Conservation (phyloP, 257 asterid genomes). For the Solanum pimpinellifolium region DNA sequence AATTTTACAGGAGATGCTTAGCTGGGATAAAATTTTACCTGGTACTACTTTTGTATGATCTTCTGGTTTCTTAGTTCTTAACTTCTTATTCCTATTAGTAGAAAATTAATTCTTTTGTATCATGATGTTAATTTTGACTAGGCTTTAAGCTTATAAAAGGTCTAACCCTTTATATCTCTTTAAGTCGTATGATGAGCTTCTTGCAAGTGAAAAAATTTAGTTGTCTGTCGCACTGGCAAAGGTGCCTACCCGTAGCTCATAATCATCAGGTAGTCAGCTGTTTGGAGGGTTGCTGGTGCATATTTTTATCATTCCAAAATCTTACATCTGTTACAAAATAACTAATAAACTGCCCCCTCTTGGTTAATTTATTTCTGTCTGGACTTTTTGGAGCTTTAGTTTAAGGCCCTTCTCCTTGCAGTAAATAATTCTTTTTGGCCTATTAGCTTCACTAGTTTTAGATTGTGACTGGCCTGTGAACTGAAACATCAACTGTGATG, state of each 20-base stretch:
- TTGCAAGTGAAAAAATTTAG: background rate
- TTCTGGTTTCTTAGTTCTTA: background rate
- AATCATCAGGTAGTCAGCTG: background rate
- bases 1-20: constrained; percentile 75
- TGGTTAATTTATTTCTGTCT: too few species aligned
- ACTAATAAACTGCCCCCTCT: background rate
- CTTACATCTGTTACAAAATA: background rate
- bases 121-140: background rate
- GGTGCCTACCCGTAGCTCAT: background rate
- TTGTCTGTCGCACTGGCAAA: background rate
- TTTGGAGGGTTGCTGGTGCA: background rate
- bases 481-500: background rate
- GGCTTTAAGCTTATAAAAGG: background rate
- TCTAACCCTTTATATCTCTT: background rate
- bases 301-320: background rate
- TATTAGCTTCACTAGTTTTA: background rate
- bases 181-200: background rate
- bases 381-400: background rate
- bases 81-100: background rate
- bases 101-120: background rate
- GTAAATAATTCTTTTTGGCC: background rate
- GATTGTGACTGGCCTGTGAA: background rate
- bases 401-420: background rate
- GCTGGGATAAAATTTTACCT: constrained; percentile 80
- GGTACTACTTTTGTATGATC: constrained; percentile 29